Conservation (phyloP, 345 rosid genomes). For the Boechera stricta region DNA sequence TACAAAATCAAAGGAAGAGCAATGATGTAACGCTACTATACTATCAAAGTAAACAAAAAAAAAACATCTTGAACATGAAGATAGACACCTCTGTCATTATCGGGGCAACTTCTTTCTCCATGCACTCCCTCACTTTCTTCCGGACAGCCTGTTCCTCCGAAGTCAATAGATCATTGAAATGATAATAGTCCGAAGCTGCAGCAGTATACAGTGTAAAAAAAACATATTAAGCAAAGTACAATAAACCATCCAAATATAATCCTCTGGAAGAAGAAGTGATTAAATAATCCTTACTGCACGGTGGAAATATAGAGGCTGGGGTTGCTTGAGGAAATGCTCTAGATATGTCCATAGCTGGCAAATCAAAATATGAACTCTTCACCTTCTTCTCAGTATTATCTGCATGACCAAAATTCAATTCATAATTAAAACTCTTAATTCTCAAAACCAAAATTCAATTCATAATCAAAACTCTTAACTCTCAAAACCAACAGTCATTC, state of each 20-base stretch:
- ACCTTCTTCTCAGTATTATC: conserved; percentile 45
- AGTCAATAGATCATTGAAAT: conserved; percentile 75
- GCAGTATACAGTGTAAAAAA: not conserved
- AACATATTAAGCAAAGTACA: not conserved
- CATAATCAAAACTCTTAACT: conserved; percentile 1
- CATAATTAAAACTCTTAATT: not conserved
- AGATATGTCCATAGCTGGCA: conserved; percentile 75
- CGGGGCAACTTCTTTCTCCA: conserved; percentile 96
- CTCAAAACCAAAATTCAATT: not conserved
- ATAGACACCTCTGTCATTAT: conserved; percentile 74
- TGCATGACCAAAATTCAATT: conserved; percentile 22
- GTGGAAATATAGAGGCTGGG: conserved; percentile 86
- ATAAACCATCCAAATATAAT: conserved; percentile 8
- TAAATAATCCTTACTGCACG: conserved; percentile 57
- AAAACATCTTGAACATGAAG: conserved; percentile 15
- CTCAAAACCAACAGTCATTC: not conserved
- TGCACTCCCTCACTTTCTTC: conserved; percentile 71
- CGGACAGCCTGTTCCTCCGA: conserved; percentile 73
- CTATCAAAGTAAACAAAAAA: not conserved
- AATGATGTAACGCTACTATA: not conserved
- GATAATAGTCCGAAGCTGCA: conserved; percentile 87
- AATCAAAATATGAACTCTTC: conserved; percentile 63
- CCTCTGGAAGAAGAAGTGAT: conserved; percentile 7
- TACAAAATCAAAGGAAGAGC: conserved; percentile 19
- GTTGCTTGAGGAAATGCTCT: conserved; percentile 96